Evolutionary conservation across 2,329 filamentous ascomycete genomes (phyloP).

Genomic region (Exophiala xenobiotica): DNA sequence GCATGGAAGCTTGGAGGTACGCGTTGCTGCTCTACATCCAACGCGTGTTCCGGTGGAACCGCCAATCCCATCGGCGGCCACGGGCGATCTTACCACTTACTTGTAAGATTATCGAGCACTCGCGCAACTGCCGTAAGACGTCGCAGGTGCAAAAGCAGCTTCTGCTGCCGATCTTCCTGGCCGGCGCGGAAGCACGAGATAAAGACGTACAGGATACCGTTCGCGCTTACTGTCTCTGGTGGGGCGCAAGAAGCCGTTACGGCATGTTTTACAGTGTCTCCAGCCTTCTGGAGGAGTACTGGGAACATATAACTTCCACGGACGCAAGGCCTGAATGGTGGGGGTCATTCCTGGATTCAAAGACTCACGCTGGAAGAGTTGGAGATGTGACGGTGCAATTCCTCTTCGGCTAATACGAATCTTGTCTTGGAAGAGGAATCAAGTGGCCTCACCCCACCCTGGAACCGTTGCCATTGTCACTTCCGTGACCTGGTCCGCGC

Average conservation of each 20-base stretch:
- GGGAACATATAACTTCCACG: background rate
- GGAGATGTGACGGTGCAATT: constrained; percentile 5
- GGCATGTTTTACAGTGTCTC: background rate
- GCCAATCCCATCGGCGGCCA: background rate
- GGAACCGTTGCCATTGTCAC: too few relatives aligned
- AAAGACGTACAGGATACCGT: background rate
- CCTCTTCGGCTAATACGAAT: constrained; percentile 5
- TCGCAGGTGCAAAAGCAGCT: constrained; percentile 1
- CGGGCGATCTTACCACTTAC: background rate
- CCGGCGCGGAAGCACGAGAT: background rate
- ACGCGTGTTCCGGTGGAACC: background rate
- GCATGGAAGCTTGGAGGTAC: background rate
- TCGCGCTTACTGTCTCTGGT: background rate
- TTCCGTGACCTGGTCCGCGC: too few relatives aligned
- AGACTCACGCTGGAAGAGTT: background rate
- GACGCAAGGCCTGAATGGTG: constrained; percentile 2
- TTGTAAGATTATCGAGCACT: background rate
- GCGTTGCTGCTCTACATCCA: background rate
- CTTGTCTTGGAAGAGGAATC: background rate
- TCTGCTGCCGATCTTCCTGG: background rate
- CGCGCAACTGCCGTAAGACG: background rate
- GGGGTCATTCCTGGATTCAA: constrained; percentile 7
- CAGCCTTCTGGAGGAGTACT: background rate
- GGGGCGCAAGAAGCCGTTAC: background rate
- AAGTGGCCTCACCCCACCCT: too few relatives aligned